Conservation (phyloP, 129 eudicot genomes). For the Flaveria brownii region DNA sequence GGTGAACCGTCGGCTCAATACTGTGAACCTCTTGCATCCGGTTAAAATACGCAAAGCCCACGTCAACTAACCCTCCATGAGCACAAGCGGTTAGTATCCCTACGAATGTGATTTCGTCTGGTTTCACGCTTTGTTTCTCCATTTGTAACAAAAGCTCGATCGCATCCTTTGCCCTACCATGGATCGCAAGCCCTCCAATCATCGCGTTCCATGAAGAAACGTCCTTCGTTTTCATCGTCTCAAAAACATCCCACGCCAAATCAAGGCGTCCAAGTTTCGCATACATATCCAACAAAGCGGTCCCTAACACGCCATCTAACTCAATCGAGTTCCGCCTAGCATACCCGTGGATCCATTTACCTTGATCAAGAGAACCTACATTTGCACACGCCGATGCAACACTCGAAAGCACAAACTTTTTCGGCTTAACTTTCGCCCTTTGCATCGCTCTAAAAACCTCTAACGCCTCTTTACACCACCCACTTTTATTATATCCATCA, state of each 20-base stretch:
- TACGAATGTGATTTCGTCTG: conserved; percentile 48
- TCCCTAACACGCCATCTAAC: conserved; percentile 50
- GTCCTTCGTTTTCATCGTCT: conserved; percentile 42
- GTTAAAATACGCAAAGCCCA: conserved; percentile 46
- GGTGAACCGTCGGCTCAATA: conserved; percentile 51
- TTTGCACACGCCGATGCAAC: conserved; percentile 56
- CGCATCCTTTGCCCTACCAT: conserved; percentile 64
- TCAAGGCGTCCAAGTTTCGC: conserved; percentile 66
- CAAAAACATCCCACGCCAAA: conserved; percentile 70
- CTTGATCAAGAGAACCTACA: conserved; percentile 67
- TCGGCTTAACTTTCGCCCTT: conserved; percentile 39
- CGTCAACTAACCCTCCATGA: conserved; percentile 58
- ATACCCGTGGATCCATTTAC: conserved; percentile 61
- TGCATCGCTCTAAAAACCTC: conserved; percentile 53
- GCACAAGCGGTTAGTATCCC: conserved; percentile 67
- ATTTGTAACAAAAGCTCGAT: conserved; percentile 44
- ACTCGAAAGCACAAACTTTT: conserved; percentile 56
- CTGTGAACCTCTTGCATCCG: conserved; percentile 40
- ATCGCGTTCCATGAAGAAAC: conserved; percentile 68
- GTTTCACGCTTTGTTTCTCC: conserved; percentile 37
- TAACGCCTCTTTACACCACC: conserved; percentile 42
- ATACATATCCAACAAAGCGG: conserved; percentile 62
- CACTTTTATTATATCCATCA: conserved; percentile 60
- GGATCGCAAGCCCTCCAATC: conserved; percentile 74
- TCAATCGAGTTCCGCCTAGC: conserved; percentile 40